A percentile compares a stretch with the other conserved stretches of the same genome.
These are phyloP conservation scores for Boletellus emodensis DNA, from an alignment of 768 basidiomycete species.

Conservation along the genomic window DNA sequence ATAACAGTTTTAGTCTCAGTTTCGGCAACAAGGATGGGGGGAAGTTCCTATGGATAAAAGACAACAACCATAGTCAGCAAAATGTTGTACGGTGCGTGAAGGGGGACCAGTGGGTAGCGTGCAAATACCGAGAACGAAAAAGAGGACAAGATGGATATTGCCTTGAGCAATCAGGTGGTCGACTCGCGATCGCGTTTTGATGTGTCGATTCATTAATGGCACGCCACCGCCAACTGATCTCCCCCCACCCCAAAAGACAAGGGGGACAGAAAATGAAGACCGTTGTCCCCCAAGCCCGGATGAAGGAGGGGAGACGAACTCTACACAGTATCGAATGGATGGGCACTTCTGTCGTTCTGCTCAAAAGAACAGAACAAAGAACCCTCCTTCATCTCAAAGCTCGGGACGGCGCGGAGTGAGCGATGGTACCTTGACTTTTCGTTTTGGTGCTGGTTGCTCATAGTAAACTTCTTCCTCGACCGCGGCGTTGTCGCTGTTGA, in stretches of 20 bases:
- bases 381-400: conserved; percentile 93
- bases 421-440: conserved; percentile 90
- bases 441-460: conserved; percentile 63
- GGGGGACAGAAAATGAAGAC: conserved; percentile 68
- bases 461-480: conserved; percentile 82
- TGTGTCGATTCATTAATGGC: conserved; percentile 28
- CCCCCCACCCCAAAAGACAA: conserved; percentile 46
- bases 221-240: conserved; percentile 33
- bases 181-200: conserved; percentile 15
- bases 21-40: conserved; percentile 41
- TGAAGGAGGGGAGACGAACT: conserved; percentile 84
- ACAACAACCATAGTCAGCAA: conserved; percentile 33
- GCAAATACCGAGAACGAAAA: conserved; percentile 17
- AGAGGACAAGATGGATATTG: conserved; percentile 27
- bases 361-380: conserved; percentile 36
- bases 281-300: conserved; percentile 89
- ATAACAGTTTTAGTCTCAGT: conserved; percentile 64
- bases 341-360: conserved; percentile 21
- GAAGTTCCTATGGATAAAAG: conserved; percentile 37
- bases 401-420: conserved; percentile 80
- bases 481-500: conserved; percentile 63
- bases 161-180: conserved; percentile 29
- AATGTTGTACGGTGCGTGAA: conserved; percentile 24
- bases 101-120: conserved; percentile 37
- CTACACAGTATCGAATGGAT: conserved; percentile 48